phyloP scores from a whole-genome alignment of 306 rosid genomes.

The Ormosia emarginata region DNA sequence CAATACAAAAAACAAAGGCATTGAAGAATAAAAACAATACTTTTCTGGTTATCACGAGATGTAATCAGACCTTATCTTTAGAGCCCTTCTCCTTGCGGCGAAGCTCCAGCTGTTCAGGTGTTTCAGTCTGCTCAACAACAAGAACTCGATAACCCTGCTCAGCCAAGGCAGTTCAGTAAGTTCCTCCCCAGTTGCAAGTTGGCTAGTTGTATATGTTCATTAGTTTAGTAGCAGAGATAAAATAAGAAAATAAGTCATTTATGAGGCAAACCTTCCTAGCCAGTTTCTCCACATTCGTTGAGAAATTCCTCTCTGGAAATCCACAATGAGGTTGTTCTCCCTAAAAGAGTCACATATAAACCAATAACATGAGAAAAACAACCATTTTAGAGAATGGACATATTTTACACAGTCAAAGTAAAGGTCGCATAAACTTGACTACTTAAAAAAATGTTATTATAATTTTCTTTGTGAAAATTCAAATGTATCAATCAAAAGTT shows the following conservation, averaged over 20 bases:
- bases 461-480: neutral
- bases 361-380: neutral
- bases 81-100: constrained; percentile 89
- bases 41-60: constrained; percentile 6
- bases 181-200: constrained; percentile 19
- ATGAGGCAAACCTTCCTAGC: constrained; percentile 80
- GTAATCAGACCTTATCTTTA: constrained; percentile 68
- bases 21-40: neutral
- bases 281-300: constrained; percentile 75
- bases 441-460: neutral
- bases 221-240: neutral
- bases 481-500: neutral
- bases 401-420: neutral
- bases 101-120: constrained; percentile 88
- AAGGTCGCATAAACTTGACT: neutral
- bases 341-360: constrained; percentile 39
- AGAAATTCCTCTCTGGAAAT: constrained; percentile 91
- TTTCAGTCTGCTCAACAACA: constrained; percentile 97
- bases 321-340: constrained; percentile 99
- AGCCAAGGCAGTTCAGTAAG: constrained; percentile 31
- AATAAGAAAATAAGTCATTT: neutral
- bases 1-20: neutral
- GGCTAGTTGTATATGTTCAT: constrained; percentile 7
- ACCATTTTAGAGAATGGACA: neutral
- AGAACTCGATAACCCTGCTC: constrained; percentile 90